These are phyloP conservation scores for Trichophyton rubrum DNA, from an alignment of 2,329 filamentous ascomycete genomes.

Conservation along the genomic window DNA sequence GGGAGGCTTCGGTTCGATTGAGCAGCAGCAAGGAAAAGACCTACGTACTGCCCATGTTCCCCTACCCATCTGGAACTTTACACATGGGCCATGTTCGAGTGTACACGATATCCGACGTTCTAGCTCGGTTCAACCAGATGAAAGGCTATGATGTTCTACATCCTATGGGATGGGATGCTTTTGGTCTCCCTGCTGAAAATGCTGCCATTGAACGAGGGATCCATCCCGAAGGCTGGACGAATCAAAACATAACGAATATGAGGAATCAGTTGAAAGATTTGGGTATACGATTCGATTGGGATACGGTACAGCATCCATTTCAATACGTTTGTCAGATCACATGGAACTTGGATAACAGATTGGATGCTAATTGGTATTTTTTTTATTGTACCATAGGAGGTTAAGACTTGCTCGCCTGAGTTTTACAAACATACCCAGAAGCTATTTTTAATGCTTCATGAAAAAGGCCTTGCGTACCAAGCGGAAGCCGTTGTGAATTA, in stretches of 20 bases:
- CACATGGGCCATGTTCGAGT: constrained; percentile 81
- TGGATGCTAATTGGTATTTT: neutral
- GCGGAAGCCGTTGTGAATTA: constrained; percentile 77
- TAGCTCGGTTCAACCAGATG: constrained; percentile 64
- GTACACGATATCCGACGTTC: constrained; percentile 79
- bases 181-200: constrained; percentile 83
- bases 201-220: constrained; percentile 73
- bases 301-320: constrained; percentile 45
- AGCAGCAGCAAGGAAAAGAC: constrained; percentile 25
- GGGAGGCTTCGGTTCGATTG: constrained; percentile 4
- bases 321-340: neutral
- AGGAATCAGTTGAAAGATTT: constrained; percentile 66
- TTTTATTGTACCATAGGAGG: constrained; percentile 45
- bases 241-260: constrained; percentile 69
- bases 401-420: constrained; percentile 68
- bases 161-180: constrained; percentile 93
- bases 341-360: neutral
- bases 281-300: constrained; percentile 77
- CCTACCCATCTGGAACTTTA: constrained; percentile 75
- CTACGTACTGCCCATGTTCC: constrained; percentile 85
- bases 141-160: constrained; percentile 64
- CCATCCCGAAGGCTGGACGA: constrained; percentile 67
- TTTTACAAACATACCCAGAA: constrained; percentile 87
- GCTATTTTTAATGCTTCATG: constrained; percentile 65
- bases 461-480: constrained; percentile 68